A percentile compares a stretch with the other conserved stretches of the same genome.
These are phyloP conservation scores for Capronia americana DNA, from an alignment of 2,329 filamentous ascomycete genomes.

Conservation along the genomic window DNA sequence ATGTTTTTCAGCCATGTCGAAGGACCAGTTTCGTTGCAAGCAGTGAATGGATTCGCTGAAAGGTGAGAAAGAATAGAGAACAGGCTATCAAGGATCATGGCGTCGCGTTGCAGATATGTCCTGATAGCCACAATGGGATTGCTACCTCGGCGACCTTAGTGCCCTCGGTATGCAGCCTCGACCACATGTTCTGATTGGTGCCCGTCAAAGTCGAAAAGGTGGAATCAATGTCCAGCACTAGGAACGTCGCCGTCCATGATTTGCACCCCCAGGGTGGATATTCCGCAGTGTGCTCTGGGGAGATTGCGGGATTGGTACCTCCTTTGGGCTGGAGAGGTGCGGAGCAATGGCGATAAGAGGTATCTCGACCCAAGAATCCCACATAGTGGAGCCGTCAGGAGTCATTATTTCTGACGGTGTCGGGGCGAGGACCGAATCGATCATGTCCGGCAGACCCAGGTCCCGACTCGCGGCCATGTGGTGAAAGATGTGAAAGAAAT, in stretches of 20 bases:
- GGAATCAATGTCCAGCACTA: background rate
- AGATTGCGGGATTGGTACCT: slow-evolving; percentile 3
- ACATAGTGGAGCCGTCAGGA: background rate
- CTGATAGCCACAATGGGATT: background rate
- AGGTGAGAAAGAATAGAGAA: background rate
- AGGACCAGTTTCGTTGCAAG: background rate
- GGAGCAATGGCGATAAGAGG: slow-evolving; percentile 8
- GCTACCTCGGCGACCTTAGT: slow-evolving; percentile 3
- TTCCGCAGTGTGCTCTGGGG: slow-evolving; percentile 4
- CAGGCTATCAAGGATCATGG: background rate
- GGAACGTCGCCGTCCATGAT: background rate
- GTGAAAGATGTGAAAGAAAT: background rate
- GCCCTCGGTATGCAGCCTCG: background rate
- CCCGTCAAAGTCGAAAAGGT: background rate
- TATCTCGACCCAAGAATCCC: background rate
- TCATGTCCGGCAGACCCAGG: background rate
- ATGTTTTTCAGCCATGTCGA: slow-evolving; percentile 7
- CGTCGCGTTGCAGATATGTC: slow-evolving; percentile 3
- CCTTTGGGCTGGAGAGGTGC: slow-evolving; percentile 4
- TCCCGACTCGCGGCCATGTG: background rate
- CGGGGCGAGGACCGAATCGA: background rate
- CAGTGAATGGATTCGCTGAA: background rate
- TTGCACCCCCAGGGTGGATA: slow-evolving; percentile 6
- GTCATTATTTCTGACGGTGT: background rate
- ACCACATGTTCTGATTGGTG: background rate